Conservation (phyloP, 1,284 basidiomycete species). For the Melampsora americana region DNA sequence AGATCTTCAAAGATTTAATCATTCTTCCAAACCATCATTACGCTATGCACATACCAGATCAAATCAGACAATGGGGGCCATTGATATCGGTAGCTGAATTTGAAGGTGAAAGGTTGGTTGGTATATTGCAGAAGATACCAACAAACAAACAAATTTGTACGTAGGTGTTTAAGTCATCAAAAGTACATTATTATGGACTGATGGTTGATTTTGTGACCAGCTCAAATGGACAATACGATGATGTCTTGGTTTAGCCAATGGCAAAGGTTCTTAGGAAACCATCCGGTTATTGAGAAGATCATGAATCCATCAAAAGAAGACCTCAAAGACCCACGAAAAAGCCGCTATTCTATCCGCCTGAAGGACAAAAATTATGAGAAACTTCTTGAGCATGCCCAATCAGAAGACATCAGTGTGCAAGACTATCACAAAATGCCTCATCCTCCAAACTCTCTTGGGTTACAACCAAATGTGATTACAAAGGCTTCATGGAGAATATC, state of each 20-base stretch:
- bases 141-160: conserved; percentile 28
- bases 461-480: neutral
- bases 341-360: neutral
- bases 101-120: conserved; percentile 42
- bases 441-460: neutral
- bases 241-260: conserved; percentile 1
- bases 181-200: conserved; percentile 3
- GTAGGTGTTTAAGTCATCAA: conserved; percentile 19
- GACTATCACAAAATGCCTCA: neutral
- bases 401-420: conserved; percentile 1
- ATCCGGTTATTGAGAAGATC: neutral
- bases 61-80: conserved; percentile 18
- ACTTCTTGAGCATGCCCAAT: neutral
- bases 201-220: neutral
- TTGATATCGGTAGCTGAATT: neutral
- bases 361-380: neutral
- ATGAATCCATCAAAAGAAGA: neutral
- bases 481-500: neutral
- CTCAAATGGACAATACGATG: conserved; percentile 1
- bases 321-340: neutral
- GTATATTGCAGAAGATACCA: conserved; percentile 44
- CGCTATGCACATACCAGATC: conserved; percentile 17
- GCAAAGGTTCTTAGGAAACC: neutral
- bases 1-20: neutral
- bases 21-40: conserved; percentile 39